Evolutionary conservation across 2,329 filamentous ascomycete species (phyloP), one percentile per base, ranked within the genome.

Genomic region (Talaromyces amestolkiae): DNA sequence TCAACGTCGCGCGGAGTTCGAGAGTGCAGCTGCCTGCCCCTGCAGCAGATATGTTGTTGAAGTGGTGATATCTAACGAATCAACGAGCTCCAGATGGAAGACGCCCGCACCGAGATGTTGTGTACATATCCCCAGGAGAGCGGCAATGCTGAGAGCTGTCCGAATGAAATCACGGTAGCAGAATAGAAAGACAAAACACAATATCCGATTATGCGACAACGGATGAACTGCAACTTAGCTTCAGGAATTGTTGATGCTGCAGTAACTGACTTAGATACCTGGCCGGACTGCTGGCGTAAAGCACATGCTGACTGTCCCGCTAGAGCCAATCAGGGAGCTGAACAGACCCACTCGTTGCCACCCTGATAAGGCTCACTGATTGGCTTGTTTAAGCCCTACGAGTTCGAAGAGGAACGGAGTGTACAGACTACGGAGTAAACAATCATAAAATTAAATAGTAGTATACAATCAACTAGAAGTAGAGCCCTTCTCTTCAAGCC

Each of bases 401-500:
- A 31, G 5, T 31, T 31, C 27, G 27, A 31, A 31, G 22, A 22
- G 22, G 22, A 22, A 22, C 22, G 22, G 22, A 3, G 22, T 22
- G 22, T 22, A 22, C 22, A 3, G 22, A 3, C 22, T 22, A 22
- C 22, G 22, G 1, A 22, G 22, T 35, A 35, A 7, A 35, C 33
- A 35, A 10, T 35, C 1, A 10, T 35, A 8, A 37, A 37, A 3
- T 37, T 3, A 10, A 37, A 13, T 56, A 37, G 53, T 56, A 31
- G 27, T 35, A 45, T 59, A 59, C 56, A 59, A 4, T 10, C 24
- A 59, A 19, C 15, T 41, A 59, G 56, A 59, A 33, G 15, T 45
- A 45, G 51, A 22, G 0, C 58, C 65, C 39, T 89, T 87, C 71
- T 93, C 91, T 45, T 84, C 82, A 41, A 95, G 87, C 65, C 84